Evolutionary conservation across 2,329 filamentous ascomycete species (phyloP), one percentile per base, ranked within the genome.

Genomic region (Catunica adiposa): DNA sequence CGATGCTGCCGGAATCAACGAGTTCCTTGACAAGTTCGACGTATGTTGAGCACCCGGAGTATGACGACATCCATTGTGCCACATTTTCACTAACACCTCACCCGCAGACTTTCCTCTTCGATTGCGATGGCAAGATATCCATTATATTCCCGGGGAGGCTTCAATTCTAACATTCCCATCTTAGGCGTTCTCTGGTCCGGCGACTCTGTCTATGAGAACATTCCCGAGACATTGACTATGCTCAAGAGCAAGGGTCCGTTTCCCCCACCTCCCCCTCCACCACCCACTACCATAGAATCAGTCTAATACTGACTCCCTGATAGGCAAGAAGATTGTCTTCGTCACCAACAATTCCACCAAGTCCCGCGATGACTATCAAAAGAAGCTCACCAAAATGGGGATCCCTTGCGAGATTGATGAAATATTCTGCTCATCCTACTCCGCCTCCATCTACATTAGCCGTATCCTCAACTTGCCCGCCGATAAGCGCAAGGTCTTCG

Each of bases 271-370:
- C 3, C 17, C 40, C 34, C 58, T 48, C 44, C 53, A 42, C 44
- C 23, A 51, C 38, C 51, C 52, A 22, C 59, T 17, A 15, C 47
- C 20, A 57, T 61, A 20, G 42, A 50, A 20, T 54, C 14, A 31
- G 15, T 11, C 53, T 47, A 48, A 46, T 29, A 47, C n/a, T n/a
- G n/a, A n/a, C 15, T 9, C 17, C 9, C 44, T 47, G 11, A 22
- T 11, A 92, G 89, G 87, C 66, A 98, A 98, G 70, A 84, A 84
- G 66, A 78, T 92, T 34, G 82, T 98, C 55, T 98, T 98, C 66
- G 92, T 98, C 54, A 98, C 92, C 42, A 98, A 98, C 73, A 98
- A 98, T 73, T 96, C 89, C 65, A 97, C 92, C 57, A 98, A 98
- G 68, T 95, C 90, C 9, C 84, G 92, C 56, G 74, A 78, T 52